A percentile compares a stretch with the other conserved stretches of the same genome.
phyloP scores from a whole-genome alignment of 768 basidiomycete species.

The Phanerochaete sordida region DNA sequence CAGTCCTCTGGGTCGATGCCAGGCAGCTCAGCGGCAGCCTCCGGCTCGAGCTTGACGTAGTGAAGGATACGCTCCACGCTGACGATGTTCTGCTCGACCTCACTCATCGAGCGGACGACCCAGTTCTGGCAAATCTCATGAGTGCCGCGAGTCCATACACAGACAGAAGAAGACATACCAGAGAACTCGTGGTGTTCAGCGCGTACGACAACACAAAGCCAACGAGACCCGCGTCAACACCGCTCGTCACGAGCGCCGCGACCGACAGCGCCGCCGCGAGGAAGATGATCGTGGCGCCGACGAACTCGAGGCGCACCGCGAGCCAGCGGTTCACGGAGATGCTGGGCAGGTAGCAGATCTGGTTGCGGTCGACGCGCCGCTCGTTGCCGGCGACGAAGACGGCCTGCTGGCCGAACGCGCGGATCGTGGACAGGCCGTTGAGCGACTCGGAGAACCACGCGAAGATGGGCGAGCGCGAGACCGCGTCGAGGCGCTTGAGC shows the following conservation, averaged over 20 bases:
- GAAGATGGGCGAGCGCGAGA: constrained; percentile 89
- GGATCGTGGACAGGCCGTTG: constrained; percentile 77
- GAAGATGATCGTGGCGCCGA: constrained; percentile 79
- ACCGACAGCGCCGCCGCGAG: constrained; percentile 66
- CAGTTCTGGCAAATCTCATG: constrained; percentile 50
- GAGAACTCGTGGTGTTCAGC: constrained; percentile 74
- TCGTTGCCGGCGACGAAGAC: constrained; percentile 69
- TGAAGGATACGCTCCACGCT: constrained; percentile 86
- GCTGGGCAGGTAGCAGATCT: constrained; percentile 61
- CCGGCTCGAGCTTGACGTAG: constrained; percentile 69
- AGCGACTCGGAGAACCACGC: constrained; percentile 81
- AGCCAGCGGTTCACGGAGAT: constrained; percentile 83
- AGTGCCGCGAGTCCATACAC: not conserved
- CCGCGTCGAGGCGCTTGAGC: constrained; percentile 84
- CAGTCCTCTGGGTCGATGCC: constrained; percentile 58
- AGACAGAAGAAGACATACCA: constrained; percentile 45
- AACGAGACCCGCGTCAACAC: constrained; percentile 84
- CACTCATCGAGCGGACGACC: constrained; percentile 79
- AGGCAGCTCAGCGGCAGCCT: constrained; percentile 70
- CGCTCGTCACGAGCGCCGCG: constrained; percentile 64
- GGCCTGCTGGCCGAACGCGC: constrained; percentile 70
- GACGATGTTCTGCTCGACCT: constrained; percentile 89
- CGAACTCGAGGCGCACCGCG: constrained; percentile 77
- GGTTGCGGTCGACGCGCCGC: constrained; percentile 79
- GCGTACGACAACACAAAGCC: constrained; percentile 86